phyloP scores from a whole-genome alignment of 805 yeast species.

The Priceomyces medius region DNA sequence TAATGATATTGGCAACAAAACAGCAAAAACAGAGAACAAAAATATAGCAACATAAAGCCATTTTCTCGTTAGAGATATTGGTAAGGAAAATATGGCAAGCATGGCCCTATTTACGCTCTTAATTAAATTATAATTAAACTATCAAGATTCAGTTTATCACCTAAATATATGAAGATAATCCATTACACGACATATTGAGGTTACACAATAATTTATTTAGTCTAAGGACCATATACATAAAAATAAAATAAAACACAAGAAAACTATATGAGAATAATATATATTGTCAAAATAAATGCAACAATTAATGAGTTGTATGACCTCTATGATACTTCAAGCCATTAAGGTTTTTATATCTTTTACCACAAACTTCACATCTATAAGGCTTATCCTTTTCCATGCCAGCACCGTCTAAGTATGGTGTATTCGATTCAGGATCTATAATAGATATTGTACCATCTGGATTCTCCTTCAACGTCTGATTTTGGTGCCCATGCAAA shows the following conservation, averaged over 20 bases:
- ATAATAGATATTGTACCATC: conserved; percentile 92
- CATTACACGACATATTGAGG: neutral
- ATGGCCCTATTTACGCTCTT: too few species aligned
- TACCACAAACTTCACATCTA: conserved; percentile 97
- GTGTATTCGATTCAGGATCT: conserved; percentile 86
- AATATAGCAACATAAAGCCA: conserved; percentile 23
- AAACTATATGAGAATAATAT: neutral
- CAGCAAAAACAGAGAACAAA: conserved; percentile 19
- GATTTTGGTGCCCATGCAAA: conserved; percentile 95
- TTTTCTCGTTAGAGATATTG: conserved; percentile 20
- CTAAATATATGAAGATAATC: neutral
- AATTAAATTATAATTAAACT: neutral
- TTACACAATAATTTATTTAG: neutral
- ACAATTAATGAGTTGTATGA: conserved; percentile 83
- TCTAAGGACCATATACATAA: conserved; percentile 2
- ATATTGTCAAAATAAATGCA: conserved; percentile 6
- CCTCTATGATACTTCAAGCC: conserved; percentile 97
- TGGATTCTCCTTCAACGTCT: conserved; percentile 81
- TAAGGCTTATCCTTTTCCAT: conserved; percentile 98
- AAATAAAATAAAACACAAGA: conserved; percentile 2
- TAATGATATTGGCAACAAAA: conserved; percentile 36
- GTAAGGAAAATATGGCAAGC: conserved; percentile 11
- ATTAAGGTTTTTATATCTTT: conserved; percentile 91
- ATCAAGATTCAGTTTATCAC: neutral
- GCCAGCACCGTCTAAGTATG: conserved; percentile 90